Evolutionary conservation across 2,329 filamentous ascomycete genomes (phyloP), one percentile per base, ranked within the genome.

Genomic region (Fusarium phyllophilum): DNA sequence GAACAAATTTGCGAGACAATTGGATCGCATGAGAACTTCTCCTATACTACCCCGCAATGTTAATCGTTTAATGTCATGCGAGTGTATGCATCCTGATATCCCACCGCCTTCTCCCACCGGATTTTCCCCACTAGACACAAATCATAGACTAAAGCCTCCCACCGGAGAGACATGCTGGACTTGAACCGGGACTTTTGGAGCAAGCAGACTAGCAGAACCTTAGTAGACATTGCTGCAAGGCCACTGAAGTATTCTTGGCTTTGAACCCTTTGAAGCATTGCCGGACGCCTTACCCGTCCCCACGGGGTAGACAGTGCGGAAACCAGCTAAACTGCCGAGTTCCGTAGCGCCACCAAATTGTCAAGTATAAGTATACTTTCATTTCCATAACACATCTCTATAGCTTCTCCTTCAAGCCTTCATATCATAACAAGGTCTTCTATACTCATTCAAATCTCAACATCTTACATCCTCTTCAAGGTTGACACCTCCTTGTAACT

Each of bases 351-450:
- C 9, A 42, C 41, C 17, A 8, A 24, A 11, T 29, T 29, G 9
- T 8, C 45, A 29, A 46, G 45, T 46, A 46, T 46, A 46, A 46
- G 45, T 46, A 46, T 15, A 3, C 6, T 26, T 11, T 26, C 17
- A 18, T 6, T 13, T 3, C 17, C 42, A 20, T 11, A 26, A 39
- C 15, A 46, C 0, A 8, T 22, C 24, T 46, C 44, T 15, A 3
- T 29, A 4, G 6, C 26, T 8, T 46, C 26, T 15, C 4, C 0
- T 8, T 46, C 45, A 11, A 8, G 18, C 18, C 18, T 29, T 14
- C 0, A 6, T 18, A 29, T 11, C 6, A 11, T 8, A 29, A 22
- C 45, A 15, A 8, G 3, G 22, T 15, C 6, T 29, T 29, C 6
- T 8, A 3, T 46, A 15, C 26, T 46, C 26, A 6, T 15, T 22